Base-by-base conservation (phyloP, 495 filamentous ascomycete genomes). In the Rhizodiscina lignyota region DNA sequence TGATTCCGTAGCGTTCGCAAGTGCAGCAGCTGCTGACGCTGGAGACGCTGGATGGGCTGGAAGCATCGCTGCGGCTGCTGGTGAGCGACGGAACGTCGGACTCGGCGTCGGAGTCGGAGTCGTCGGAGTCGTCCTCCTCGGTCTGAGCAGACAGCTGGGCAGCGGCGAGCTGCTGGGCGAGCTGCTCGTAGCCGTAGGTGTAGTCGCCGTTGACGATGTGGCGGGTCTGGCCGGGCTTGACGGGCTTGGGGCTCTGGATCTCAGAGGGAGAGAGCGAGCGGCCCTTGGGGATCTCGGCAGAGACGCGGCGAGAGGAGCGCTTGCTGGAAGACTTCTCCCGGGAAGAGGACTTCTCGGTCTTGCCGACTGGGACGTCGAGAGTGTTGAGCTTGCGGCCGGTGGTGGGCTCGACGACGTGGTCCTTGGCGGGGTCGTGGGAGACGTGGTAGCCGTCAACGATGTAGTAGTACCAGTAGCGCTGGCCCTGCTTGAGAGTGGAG, bases 401-500 rank as follows among this genome's bases (percentile, higher is more conserved):
- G 50, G 86, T 96, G 48, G 89, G 86, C 67, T 97, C 89, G 51
- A 79, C 77, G 60, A 83, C 92, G 55, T 77, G 83, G 38, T 79
- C 70, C 53, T 81, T 72, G 50, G 82, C 83, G 34, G 91, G 89
- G 62, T 97, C 89, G 67, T 96, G 87, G 32, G 89, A 87, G 56
- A 94, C 79, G 59, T 94, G 86, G 74, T 94, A 94, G 40, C 89
- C 89, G 53, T 97, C 89, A 62, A 96, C 91, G 79, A 97, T 94
- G 68, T 94, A 97, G 71, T 97, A 97, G 74, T 96, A 97, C 89
- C 91, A 97, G 76, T 94, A 96, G 47, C 89, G 76, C 51, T 77
- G 69, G 39, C 86, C 83, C 37, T 80, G 66, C 64, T 85, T 72
- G 36, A 94, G 68, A 39, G 81, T 79, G 30, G 72, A 61, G 54